Conservation (phyloP, 345 rosid species). For the Nasturtium officinale region DNA sequence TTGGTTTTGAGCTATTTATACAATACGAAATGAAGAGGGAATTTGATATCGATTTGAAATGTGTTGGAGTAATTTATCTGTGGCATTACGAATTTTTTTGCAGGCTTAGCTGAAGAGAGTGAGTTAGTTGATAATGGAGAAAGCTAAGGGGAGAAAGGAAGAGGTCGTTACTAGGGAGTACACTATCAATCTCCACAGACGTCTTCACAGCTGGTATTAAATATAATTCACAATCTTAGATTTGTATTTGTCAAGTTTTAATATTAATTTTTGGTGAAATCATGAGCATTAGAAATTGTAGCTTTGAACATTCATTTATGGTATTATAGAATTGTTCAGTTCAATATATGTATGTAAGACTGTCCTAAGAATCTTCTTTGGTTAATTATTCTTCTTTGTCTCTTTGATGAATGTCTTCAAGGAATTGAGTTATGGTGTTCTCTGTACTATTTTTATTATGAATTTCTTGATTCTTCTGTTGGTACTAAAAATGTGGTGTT, state of each 20-base stretch:
- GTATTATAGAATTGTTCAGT: background rate
- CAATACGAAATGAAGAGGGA: background rate
- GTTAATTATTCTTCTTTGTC: too few species aligned
- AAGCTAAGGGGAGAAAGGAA: constrained; percentile 61
- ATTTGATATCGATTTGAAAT: background rate
- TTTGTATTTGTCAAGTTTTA: background rate
- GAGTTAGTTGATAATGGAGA: constrained; percentile 55
- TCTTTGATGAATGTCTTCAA: too few species aligned
- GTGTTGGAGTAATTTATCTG: background rate
- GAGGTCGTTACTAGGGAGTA: constrained; percentile 83
- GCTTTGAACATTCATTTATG: background rate
- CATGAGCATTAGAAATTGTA: background rate
- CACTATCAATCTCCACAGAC: constrained; percentile 77
- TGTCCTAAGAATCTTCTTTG: background rate
- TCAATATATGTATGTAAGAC: background rate
- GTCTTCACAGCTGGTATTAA: constrained; percentile 68
- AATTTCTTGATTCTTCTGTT: too few species aligned
- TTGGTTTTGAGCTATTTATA: background rate
- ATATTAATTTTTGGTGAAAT: background rate
- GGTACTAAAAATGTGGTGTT: too few species aligned
- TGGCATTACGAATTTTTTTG: background rate
- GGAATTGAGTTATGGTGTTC: too few species aligned
- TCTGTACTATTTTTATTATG: too few species aligned
- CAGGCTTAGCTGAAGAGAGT: constrained; percentile 7
- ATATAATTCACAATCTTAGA: background rate